Conservation (phyloP, 495 filamentous ascomycete species). For the Astrothelium subdiscretum region DNA sequence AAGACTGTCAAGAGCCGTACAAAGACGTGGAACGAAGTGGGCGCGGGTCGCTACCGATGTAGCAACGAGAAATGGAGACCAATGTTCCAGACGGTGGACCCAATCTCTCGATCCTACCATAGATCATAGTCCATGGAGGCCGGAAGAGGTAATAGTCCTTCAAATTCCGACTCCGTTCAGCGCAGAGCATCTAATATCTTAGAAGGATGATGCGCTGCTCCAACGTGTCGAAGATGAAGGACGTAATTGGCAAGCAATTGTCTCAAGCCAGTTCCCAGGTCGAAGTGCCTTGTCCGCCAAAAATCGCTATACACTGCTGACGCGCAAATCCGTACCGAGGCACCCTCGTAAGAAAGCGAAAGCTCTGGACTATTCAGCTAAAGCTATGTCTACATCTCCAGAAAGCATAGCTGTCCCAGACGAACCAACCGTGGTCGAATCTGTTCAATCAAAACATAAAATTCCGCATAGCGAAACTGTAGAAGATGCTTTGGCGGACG, state of each 20-base stretch:
- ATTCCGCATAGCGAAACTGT: no score
- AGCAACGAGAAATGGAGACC: not conserved
- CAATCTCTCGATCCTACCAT: not conserved
- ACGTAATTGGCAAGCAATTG: not conserved
- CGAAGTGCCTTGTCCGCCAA: not conserved
- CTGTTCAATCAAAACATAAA: no score
- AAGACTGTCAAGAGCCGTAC: not conserved
- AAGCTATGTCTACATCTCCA: no score
- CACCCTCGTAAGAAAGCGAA: no score
- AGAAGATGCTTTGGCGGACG: no score
- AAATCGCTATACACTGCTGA: no score
- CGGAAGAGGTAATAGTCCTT: not conserved
- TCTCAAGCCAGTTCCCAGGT: not conserved
- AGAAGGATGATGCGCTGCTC: not conserved
- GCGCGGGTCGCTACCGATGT: not conserved
- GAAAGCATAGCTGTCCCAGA: no score
- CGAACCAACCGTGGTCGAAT: no score
- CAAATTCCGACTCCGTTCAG: not conserved
- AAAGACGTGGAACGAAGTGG: not conserved
- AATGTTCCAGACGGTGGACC: not conserved
- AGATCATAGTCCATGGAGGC: not conserved
- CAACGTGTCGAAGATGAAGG: not conserved
- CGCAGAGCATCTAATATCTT: not conserved
- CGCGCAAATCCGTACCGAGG: no score
- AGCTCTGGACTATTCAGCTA: no score